Base-by-base conservation (phyloP, 1,284 basidiomycete species). In the Papiliotrema fonsecae region DNA sequence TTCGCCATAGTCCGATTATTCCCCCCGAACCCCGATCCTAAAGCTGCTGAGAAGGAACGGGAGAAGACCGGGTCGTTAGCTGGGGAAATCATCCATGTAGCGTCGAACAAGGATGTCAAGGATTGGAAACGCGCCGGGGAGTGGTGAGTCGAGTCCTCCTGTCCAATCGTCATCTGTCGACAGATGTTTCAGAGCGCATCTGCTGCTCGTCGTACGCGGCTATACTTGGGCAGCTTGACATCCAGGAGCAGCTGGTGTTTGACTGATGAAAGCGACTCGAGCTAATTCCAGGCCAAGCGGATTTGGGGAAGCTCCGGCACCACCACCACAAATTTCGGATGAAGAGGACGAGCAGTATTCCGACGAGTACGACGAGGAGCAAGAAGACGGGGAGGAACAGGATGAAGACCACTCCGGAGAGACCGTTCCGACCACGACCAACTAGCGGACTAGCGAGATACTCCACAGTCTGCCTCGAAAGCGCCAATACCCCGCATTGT, bases 11-110 rank as follows among this genome's bases (percentile, higher is more conserved):
- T 68, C 19, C 47, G 54, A 27, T 54, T 69, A 2, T 71, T 60
- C 42, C 53, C 57, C 0, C 45, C 49, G 2, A 56, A 47, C 32
- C 53, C 60, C 19, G 25, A 31, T n/a, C 21, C 28, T 28, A 34
- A 32, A 14, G 35, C 32, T 21, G 30, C 6, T 6, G 42, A 13
- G 13, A 31, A 31, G 16, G 54, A 59, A 10, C n/a, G n/a, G n/a
- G 45, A 48, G 16, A 44, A 52, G 11, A 49, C 54, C 22, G 50
- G 45, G 14, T 55, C 57, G 27, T 38, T 71, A 6, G 56, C 55
- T 2, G 69, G 69, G 6, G 69, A 71, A 55, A 63, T 71, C 19
- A 51, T 64, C 2, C 53, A 57, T 43, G 56, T 71, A 9, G 45
- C 68, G 11, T 52, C 53, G 5, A 55, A 51, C 9, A 37, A 47